Evolutionary conservation across 176 grass and related monocot genomes (phyloP).

Genomic region (Tuctoria greenei): DNA sequence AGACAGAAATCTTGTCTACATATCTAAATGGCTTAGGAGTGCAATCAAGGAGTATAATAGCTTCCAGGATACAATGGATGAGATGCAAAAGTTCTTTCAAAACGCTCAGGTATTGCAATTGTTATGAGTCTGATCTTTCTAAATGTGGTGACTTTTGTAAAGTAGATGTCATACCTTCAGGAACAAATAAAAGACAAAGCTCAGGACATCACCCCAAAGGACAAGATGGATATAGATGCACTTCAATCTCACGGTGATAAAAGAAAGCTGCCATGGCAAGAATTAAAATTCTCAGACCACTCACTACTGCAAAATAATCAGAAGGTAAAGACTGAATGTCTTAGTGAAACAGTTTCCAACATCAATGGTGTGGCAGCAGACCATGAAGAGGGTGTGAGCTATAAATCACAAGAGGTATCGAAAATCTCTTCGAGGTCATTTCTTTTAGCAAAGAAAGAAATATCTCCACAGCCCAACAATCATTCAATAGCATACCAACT

Average conservation of each 20-base stretch:
- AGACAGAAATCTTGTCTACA: conserved; percentile 65
- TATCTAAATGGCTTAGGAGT: conserved; percentile 93
- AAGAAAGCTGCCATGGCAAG: conserved; percentile 42
- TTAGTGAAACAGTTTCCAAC: conserved; percentile 19
- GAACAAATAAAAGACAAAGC: conserved; percentile 44
- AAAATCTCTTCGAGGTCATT: conserved; percentile 28
- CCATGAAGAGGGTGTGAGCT: conserved; percentile 19
- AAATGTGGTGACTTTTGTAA: conserved; percentile 20
- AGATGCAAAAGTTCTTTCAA: conserved; percentile 68
- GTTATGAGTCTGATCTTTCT: conserved; percentile 20
- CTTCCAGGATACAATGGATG: conserved; percentile 70
- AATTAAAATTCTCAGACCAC: conserved; percentile 47
- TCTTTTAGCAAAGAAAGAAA: conserved; percentile 32
- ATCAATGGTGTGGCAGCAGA: conserved; percentile 26
- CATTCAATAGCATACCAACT: conserved; percentile 3
- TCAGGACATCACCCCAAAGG: conserved; percentile 29
- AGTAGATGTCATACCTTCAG: conserved; percentile 45
- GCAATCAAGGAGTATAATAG: conserved; percentile 64
- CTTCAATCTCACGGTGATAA: conserved; percentile 38
- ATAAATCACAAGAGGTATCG: conserved; percentile 25
- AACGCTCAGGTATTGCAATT: conserved; percentile 62
- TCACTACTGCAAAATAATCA: conserved; percentile 40
- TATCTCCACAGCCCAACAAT: background rate
- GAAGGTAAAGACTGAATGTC: conserved; percentile 40
- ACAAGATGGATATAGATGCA: conserved; percentile 39